Base-by-base conservation (phyloP, 352 stramenopile species). In the Pilasporangium apinafurcum region DNA sequence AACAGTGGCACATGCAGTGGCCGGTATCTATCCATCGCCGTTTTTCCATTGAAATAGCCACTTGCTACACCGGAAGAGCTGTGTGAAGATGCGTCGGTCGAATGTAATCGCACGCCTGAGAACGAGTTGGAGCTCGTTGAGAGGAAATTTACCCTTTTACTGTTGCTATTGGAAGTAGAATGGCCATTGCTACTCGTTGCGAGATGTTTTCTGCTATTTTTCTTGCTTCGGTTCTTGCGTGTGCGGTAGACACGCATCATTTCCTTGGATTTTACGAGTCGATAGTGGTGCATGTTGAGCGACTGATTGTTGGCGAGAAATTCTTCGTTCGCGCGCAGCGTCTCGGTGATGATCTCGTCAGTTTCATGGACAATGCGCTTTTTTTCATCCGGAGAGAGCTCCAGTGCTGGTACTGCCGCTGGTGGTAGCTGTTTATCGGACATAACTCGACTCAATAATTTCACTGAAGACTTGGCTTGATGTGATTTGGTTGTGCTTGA, bases 261-360 rank as follows among this genome's bases (percentile, higher is more conserved):
- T 31, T 53, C 46, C 20, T 53, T 53, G 1, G 38, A 29, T 9
- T 56, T 56, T 14, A 60, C 37, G 16, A 34, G 27, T 22, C 56
- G 58, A 47, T 48, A 70, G 7, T 57, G 24, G 7, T 33, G 17
- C 25, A 48, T 45, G 8, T 44, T 34, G 40, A 70, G 35, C 8
- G n/a, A 21, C 10, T 37, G 41, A 37, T 40, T 27, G 5, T 38
- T 34, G 2, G 48, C 34, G 3, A 59, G 28, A 33, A 46, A 59
- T 28, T 53, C 25, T 24, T 56, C 42, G 48, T 62, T 48, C 10
- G 37, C 44, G 0, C 40, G 42, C 30, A 66, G 35, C 29, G 56
- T 63, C 44, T 70, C 60, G 27, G 38, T 44, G 27, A 70, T 30
- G 25, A 70, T 42, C 18, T 51, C 48, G 29, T 58, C 35, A 29